Percentiles rank a stretch among this genome's conserved stretches.
phyloP scores from a whole-genome alignment of 2,329 filamentous ascomycete genomes.

The Sporothrix mexicana region DNA sequence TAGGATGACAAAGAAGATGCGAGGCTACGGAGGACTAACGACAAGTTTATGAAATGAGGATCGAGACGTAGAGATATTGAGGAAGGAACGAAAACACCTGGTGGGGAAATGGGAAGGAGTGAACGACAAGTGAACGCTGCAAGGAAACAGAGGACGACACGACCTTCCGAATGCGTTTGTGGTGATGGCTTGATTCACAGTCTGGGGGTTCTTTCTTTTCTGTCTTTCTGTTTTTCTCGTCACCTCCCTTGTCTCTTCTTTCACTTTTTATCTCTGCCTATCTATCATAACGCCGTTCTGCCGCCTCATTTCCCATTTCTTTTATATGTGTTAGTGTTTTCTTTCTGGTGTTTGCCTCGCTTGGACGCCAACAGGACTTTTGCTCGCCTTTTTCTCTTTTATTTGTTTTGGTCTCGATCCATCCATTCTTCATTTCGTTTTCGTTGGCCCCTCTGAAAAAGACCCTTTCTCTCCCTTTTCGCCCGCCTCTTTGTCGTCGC shows the following conservation, averaged over 20 bases:
- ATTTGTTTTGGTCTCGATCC: constrained; percentile 19
- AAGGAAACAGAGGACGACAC: neutral
- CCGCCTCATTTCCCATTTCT: constrained; percentile 6
- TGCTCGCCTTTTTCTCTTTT: constrained; percentile 18
- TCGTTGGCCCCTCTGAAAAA: constrained; percentile 13
- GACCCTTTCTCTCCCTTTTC: constrained; percentile 1
- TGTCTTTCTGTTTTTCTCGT: neutral
- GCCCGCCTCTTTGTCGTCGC: constrained; percentile 30
- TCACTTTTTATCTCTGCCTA: neutral
- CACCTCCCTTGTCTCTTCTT: neutral
- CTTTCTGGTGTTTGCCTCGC: neutral
- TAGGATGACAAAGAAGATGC: neutral
- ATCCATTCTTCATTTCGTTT: constrained; percentile 15
- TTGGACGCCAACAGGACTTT: neutral
- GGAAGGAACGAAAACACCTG: neutral
- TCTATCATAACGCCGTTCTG: no score
- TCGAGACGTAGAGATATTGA: neutral
- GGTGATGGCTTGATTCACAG: neutral
- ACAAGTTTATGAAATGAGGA: neutral
- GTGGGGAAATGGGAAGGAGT: neutral
- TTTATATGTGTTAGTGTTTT: neutral
- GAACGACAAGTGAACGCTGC: neutral
- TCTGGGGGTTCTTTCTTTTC: neutral
- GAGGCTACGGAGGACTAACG: neutral
- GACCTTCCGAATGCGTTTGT: constrained; percentile 15